These are phyloP conservation scores for Luvunga scandens DNA, from an alignment of 345 rosid species.

Conservation along the genomic window DNA sequence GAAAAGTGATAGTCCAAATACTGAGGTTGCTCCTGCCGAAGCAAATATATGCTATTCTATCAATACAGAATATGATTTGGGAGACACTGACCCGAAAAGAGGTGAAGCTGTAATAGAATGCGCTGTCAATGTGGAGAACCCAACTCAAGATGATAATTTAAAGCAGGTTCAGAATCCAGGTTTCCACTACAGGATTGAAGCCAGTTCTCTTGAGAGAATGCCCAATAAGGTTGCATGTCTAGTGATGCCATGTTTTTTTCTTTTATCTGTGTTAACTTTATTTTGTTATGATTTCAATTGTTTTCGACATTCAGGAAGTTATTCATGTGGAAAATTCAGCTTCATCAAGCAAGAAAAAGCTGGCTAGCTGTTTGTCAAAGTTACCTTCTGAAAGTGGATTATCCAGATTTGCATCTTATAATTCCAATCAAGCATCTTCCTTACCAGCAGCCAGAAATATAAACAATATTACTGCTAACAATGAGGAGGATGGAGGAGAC, in stretches of 20 bases:
- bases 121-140: slow-evolving; percentile 13
- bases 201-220: slow-evolving; percentile 24
- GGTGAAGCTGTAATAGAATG: slow-evolving; percentile 19
- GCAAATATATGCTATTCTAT: slow-evolving; percentile 8
- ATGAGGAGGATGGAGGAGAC: slow-evolving; percentile 24
- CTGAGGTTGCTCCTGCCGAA: slow-evolving; percentile 21
- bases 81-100: slow-evolving; percentile 15
- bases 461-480: slow-evolving; percentile 14
- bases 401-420: slow-evolving; percentile 27
- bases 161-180: slow-evolving; percentile 24
- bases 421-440: slow-evolving; percentile 28
- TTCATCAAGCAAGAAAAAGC: slow-evolving; percentile 40
- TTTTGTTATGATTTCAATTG: slow-evolving; percentile 14
- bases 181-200: slow-evolving; percentile 11
- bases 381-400: slow-evolving; percentile 23
- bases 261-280: neutral
- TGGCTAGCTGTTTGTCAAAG: slow-evolving; percentile 31
- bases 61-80: slow-evolving; percentile 15
- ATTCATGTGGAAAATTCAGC: slow-evolving; percentile 27
- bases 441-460: slow-evolving; percentile 27
- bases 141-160: slow-evolving; percentile 23
- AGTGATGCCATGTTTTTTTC: slow-evolving; percentile 3
- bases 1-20: slow-evolving; percentile 6
- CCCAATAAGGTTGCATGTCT: slow-evolving; percentile 34
- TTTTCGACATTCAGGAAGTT: slow-evolving; percentile 23